A percentile compares a stretch with the other conserved stretches of the same genome.
Conservation (phyloP, 805 yeast genomes). For the Wickerhamomyces ciferrii region DNA sequence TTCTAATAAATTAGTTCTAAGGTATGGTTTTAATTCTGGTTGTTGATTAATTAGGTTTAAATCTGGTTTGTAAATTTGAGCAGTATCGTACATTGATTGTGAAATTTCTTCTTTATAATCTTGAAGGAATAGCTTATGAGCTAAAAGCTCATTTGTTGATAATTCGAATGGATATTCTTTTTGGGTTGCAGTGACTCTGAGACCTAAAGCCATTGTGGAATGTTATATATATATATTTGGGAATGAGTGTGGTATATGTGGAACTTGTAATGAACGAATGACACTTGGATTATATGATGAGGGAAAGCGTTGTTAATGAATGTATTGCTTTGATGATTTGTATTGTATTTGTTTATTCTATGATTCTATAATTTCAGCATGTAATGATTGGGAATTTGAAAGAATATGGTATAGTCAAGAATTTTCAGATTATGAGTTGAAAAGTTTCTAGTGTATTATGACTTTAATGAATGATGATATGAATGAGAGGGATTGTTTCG, state of each 20-base stretch:
- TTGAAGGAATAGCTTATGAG: constrained; percentile 38
- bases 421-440: no score
- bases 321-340: neutral
- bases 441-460: no score
- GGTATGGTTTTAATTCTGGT: constrained; percentile 74
- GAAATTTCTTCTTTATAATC: constrained; percentile 53
- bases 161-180: constrained; percentile 45
- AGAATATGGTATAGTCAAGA: no score
- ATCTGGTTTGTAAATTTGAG: constrained; percentile 42
- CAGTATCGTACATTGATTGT: constrained; percentile 29
- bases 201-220: constrained; percentile 22
- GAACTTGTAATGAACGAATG: neutral
- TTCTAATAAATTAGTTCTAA: constrained; percentile 73
- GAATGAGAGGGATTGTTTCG: neutral
- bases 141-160: constrained; percentile 41
- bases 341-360: neutral
- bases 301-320: neutral
- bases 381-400: neutral
- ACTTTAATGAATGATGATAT: no score
- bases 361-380: neutral
- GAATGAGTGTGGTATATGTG: neutral
- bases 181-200: constrained; percentile 36
- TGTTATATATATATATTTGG: neutral
- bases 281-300: neutral
- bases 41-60: constrained; percentile 72